Base-by-base conservation (phyloP, 129 eudicot genomes). In the Artemisia argyi region DNA sequence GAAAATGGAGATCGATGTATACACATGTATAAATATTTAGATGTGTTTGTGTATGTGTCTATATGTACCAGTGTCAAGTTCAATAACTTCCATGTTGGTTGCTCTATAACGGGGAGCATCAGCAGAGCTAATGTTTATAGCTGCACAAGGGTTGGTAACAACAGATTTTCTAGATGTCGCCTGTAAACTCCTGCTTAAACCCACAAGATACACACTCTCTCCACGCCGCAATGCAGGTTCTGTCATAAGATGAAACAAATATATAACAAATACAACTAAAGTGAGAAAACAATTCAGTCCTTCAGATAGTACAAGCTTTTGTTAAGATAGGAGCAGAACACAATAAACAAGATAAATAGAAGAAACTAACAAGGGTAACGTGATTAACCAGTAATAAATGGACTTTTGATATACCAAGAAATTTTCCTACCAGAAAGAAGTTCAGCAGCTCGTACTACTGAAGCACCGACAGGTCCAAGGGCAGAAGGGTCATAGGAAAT, bases 91-190 rank as follows among this genome's bases (percentile, higher is more conserved):
- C 98, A 93, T 87, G 74, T 93, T 93, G 76, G 84, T 93, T 74
- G 97, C 96, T 82, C 98, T 84, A 65, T 89, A 93, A 20, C 98
- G 91, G 46, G 97, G 98, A 72, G 89, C 82, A 77, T 93, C 97
- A 59, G 97, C 91, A 0, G 98, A 90, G 32, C 85, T 81, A 61
- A 84, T 84, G 72, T 85, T 90, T 65, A 93, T 68, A 65, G 97
- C 96, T 61, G 92, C 92, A 82, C 83, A 74, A 35, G 98, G 96
- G 76, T 90, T 93, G 66, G 98, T 93, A 61, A 93, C 98, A 68
- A 87, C 73, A 20, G 97, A 93, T 73, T 90, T 93, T 83, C 98
- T 84, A 1, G 98, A 93, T 61, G 97, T 93, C 69, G 98, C 92
- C 69, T 85, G 97, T 53, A 87, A 83, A 75, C 96, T 93, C 76